These are phyloP conservation scores for Gaultheria prostrata DNA, from an alignment of 148 eudicot species.

Conservation along the genomic window DNA sequence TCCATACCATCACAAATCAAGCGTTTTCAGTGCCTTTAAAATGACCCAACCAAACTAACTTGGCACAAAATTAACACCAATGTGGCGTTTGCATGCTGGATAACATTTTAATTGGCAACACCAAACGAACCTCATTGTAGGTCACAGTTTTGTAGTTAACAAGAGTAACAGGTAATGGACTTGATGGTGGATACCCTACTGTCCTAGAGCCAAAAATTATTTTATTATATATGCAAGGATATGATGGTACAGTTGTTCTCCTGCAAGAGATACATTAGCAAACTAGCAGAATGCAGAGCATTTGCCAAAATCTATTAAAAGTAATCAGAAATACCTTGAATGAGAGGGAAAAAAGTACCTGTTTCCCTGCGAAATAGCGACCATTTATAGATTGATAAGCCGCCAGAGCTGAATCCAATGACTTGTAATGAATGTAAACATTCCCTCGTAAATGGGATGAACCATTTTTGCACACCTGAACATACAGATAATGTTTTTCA, in stretches of 20 bases:
- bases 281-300: slow-evolving; percentile 3
- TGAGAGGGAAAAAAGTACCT: slow-evolving; percentile 39
- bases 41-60: background rate
- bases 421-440: slow-evolving; percentile 84
- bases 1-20: background rate
- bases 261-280: slow-evolving; percentile 1
- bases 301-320: slow-evolving; percentile 4
- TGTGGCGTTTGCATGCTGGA: background rate
- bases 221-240: background rate
- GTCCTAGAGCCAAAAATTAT: background rate
- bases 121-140: background rate
- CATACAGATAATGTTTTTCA: slow-evolving; percentile 8
- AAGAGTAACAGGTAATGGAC: background rate
- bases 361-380: slow-evolving; percentile 94
- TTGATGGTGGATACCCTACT: background rate
- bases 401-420: slow-evolving; percentile 71
- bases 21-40: background rate
- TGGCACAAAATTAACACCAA: background rate
- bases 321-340: background rate
- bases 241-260: slow-evolving; percentile 2
- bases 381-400: slow-evolving; percentile 81
- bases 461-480: slow-evolving; percentile 88
- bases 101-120: background rate
- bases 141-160: background rate
- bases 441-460: slow-evolving; percentile 93